Evolutionary conservation across 164 flowering plant genomes (phyloP), one percentile per base, ranked within the genome.

Genomic region (Cinnamomum chago): DNA sequence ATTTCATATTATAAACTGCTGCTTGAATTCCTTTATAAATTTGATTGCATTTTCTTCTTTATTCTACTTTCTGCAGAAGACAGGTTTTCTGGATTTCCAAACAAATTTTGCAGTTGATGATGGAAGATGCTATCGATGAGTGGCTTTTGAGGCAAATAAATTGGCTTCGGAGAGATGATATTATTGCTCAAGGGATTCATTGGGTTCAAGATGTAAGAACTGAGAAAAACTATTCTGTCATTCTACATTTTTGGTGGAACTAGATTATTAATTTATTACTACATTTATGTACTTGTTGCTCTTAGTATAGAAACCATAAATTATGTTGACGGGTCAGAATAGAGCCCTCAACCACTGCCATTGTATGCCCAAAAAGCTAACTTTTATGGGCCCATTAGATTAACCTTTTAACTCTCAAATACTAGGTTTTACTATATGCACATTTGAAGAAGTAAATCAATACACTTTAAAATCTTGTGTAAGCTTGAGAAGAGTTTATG

Each of bases 71-170:
- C 30, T 85, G 82, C 90, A 96, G 99, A 81, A 84, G 99, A 76
- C 99, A 96, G 79, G 99, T 92, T 70, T 91, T 92, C 80, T 96
- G 99, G 99, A 91, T 94, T 74, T 96, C 99, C 79, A 92, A 92
- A 83, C 98, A 96, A 81, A 92, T 96, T 76, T 75, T 94, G 70
- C 99, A 96, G 82, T 80, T 96, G 74, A 80, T 94, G 77, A 96
- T 96, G 99, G 98, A 94, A 79, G 99, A 96, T 86, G 99, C 98
- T 64, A 88, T 96, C 76, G 99, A 96, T 82, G 99, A 96, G 81
- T 94, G 89, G 89, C 89, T 96, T 58, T 72, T 96, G 82, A 84
- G 93, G 86, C 93, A 96, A 81, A 92, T 96, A 67, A 87, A 91
- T 71, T 90, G 88, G 90, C 96, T 94, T 72, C 86, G 95, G 55